phyloP scores from a whole-genome alignment of 176 grass and related monocot genomes.

The Carex cristatella region DNA sequence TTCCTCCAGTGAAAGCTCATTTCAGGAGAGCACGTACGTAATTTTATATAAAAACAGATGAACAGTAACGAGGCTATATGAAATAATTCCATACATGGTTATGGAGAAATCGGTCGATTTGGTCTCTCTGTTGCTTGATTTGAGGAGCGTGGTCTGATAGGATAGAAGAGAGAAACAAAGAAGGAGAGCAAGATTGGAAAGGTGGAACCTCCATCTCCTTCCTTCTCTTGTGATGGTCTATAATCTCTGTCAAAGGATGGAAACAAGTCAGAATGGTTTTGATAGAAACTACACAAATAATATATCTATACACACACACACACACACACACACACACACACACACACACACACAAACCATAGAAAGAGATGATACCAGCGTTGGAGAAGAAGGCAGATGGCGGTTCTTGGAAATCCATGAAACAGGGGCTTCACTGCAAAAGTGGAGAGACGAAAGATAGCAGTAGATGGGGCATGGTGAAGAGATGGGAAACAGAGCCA shows the following conservation, averaged over 20 bases:
- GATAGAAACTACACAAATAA: background rate
- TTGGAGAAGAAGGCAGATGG: constrained; percentile 12
- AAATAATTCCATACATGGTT: constrained; percentile 40
- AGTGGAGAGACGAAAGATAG: constrained; percentile 3
- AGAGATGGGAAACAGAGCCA: background rate
- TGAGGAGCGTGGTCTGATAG: constrained; percentile 39
- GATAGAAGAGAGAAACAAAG: constrained; percentile 26
- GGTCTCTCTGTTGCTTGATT: constrained; percentile 40
- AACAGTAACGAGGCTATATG: background rate
- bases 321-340: no score
- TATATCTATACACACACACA: no score
- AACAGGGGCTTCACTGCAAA: background rate
- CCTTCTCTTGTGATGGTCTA: constrained; percentile 20
- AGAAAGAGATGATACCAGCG: background rate
- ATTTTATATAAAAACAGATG: background rate
- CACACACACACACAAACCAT: no score
- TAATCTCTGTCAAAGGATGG: background rate
- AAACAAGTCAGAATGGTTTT: background rate
- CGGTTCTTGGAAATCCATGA: constrained; percentile 19
- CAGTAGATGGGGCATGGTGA: background rate
- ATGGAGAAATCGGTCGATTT: constrained; percentile 61
- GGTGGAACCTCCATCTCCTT: constrained; percentile 21
- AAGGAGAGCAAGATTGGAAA: constrained; percentile 20
- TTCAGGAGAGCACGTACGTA: background rate
- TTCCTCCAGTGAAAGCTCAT: background rate